Evolutionary conservation across 352 stramenopile genomes (phyloP).

Genomic region (Phytophthora idaei): DNA sequence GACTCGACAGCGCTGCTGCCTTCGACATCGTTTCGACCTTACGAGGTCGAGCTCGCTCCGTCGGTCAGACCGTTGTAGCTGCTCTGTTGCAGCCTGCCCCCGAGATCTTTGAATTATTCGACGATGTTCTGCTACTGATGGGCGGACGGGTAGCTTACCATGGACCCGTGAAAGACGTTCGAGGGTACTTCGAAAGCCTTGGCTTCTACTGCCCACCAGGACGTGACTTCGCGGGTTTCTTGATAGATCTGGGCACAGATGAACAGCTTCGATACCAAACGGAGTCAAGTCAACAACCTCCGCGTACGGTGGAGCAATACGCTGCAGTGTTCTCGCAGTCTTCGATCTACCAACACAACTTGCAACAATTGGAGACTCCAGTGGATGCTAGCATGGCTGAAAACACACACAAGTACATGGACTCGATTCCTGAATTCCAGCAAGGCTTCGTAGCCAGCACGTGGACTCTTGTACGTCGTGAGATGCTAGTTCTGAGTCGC

Average conservation of each 20-base stretch:
- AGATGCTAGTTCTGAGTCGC: conserved; percentile 39
- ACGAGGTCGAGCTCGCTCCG: conserved; percentile 35
- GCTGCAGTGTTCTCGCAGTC: conserved; percentile 36
- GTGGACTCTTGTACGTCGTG: conserved; percentile 44
- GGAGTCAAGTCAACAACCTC: conserved; percentile 7
- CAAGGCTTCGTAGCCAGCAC: conserved; percentile 37
- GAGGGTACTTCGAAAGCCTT: conserved; percentile 48
- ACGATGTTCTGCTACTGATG: conserved; percentile 59
- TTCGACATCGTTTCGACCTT: conserved; percentile 56
- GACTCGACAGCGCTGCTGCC: conserved; percentile 58
- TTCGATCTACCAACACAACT: conserved; percentile 14
- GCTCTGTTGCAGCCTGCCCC: conserved; percentile 86
- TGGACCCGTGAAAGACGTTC: conserved; percentile 31
- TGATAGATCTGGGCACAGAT: conserved; percentile 51
- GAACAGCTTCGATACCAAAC: conserved; percentile 47
- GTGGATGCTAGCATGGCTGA: conserved; percentile 19
- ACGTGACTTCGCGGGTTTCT: conserved; percentile 52
- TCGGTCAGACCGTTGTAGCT: conserved; percentile 62
- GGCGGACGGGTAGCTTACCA: conserved; percentile 86
- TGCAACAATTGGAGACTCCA: conserved; percentile 29
- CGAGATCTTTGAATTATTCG: conserved; percentile 60
- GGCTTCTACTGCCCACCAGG: conserved; percentile 46
- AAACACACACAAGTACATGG: conserved; percentile 79
- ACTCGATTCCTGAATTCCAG: conserved; percentile 48
- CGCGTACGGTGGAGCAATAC: conserved; percentile 39